Percentiles rank a stretch among this genome's conserved stretches.
Conservation (phyloP, 176 grass and related monocot genomes). For the Puccinellia tenuiflora region DNA sequence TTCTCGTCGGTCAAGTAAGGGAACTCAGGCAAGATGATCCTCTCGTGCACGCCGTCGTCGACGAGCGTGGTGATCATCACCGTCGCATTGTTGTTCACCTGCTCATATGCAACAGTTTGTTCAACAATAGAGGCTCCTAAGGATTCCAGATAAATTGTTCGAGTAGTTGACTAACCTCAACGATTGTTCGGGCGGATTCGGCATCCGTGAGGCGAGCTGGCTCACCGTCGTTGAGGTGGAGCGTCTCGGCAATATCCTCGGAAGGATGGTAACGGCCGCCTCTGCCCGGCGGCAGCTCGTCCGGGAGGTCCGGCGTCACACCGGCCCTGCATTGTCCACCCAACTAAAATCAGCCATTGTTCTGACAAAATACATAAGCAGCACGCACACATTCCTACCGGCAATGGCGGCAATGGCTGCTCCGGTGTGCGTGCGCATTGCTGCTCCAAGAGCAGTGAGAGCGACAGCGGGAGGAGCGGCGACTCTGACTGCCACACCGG, state of each 20-base stretch:
- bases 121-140: neutral
- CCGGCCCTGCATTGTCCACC: conserved; percentile 10
- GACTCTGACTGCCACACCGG: conserved; percentile 6
- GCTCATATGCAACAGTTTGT: neutral
- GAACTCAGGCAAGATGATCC: conserved; percentile 60
- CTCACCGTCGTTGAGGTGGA: conserved; percentile 27
- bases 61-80: conserved; percentile 62
- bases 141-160: neutral
- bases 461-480: neutral
- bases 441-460: conserved; percentile 16
- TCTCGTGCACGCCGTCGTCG: conserved; percentile 47
- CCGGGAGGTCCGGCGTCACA: conserved; percentile 34
- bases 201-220: conserved; percentile 52
- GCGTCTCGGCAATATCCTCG: conserved; percentile 55
- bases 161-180: conserved; percentile 50
- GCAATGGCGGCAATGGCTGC: conserved; percentile 12
- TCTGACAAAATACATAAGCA: neutral
- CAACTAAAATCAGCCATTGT: neutral
- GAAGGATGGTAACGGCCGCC: conserved; percentile 56
- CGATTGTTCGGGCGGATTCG: conserved; percentile 69
- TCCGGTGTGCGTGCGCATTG: neutral
- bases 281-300: conserved; percentile 16
- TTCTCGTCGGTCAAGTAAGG: conserved; percentile 89
- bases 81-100: conserved; percentile 80
- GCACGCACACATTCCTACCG: neutral